Evolutionary conservation across 331 rosid genomes (phyloP).

Genomic region (Cydonia oblonga): DNA sequence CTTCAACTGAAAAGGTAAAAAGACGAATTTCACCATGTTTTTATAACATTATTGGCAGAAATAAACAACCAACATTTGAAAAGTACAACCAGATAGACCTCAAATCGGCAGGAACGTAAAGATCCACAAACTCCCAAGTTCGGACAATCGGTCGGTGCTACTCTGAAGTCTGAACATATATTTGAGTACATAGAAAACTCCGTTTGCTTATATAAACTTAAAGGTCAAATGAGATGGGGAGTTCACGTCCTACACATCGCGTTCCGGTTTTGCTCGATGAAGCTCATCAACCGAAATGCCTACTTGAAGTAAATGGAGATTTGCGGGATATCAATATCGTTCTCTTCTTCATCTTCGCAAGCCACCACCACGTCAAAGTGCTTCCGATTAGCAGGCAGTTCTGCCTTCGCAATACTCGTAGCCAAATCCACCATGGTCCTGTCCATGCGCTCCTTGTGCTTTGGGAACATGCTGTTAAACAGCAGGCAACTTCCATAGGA

Average conservation of each 20-base stretch:
- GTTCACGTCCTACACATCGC: not conserved
- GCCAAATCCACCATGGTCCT: conserved; percentile 22
- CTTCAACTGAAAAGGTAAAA: not conserved
- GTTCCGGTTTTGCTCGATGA: not conserved
- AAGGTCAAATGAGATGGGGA: not conserved
- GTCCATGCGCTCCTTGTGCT: conserved; percentile 25
- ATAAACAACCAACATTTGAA: not conserved
- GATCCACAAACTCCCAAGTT: not conserved
- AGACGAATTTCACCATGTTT: not conserved
- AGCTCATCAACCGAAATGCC: not conserved
- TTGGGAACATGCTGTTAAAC: conserved; percentile 22
- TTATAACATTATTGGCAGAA: not conserved
- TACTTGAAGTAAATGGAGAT: conserved; percentile 24
- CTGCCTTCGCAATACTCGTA: conserved; percentile 22
- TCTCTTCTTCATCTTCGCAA: conserved; percentile 23
- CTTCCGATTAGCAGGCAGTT: conserved; percentile 5
- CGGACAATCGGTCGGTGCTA: not conserved
- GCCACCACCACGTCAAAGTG: conserved; percentile 28
- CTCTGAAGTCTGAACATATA: not conserved
- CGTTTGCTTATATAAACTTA: not conserved
- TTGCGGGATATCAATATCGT: conserved; percentile 22
- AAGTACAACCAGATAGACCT: not conserved
- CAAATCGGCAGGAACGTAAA: not conserved
- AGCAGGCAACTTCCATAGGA: conserved; percentile 28
- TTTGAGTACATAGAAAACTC: not conserved